phyloP scores from a whole-genome alignment of 371 early-diverging fungal species.

The Mucor plumbeus region DNA sequence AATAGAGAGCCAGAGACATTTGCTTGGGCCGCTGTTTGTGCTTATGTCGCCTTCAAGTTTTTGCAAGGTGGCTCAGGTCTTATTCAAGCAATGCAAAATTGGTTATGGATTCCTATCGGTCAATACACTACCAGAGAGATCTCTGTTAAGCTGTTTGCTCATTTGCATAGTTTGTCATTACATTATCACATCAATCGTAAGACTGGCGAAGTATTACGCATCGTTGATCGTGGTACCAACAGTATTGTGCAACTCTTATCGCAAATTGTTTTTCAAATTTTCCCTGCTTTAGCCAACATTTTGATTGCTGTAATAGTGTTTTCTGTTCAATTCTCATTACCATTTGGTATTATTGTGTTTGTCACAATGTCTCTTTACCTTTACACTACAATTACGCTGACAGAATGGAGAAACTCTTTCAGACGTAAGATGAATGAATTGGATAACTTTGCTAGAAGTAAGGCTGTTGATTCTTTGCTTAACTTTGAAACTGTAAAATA shows the following conservation, averaged over 20 bases:
- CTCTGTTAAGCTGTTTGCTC: slow-evolving; percentile 85
- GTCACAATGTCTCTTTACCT: slow-evolving; percentile 89
- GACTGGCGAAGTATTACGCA: slow-evolving; percentile 91
- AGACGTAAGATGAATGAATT: slow-evolving; percentile 77
- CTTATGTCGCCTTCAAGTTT: slow-evolving; percentile 76
- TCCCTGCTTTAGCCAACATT: slow-evolving; percentile 90
- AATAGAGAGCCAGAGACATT: slow-evolving; percentile 33
- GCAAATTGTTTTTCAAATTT: slow-evolving; percentile 85
- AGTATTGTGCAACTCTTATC: slow-evolving; percentile 81
- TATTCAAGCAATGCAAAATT: slow-evolving; percentile 77
- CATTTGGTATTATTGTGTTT: slow-evolving; percentile 84
- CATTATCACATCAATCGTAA: slow-evolving; percentile 93
- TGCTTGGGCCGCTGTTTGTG: slow-evolving; percentile 71
- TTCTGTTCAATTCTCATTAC: slow-evolving; percentile 70
- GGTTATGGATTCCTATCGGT: slow-evolving; percentile 90
- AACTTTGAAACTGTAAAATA: slow-evolving; percentile 97
- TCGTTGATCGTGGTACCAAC: slow-evolving; percentile 88
- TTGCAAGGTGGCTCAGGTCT: slow-evolving; percentile 84
- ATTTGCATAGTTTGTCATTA: slow-evolving; percentile 84
- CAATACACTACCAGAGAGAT: slow-evolving; percentile 90
- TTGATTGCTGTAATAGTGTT: slow-evolving; percentile 79
- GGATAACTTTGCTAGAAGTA: slow-evolving; percentile 77
- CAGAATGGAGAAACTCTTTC: slow-evolving; percentile 92
- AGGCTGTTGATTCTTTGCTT: slow-evolving; percentile 90
- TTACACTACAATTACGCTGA: slow-evolving; percentile 79